Evolutionary conservation across 176 grass and related monocot genomes (phyloP), one percentile per base, ranked within the genome.

Genomic region (Guadua angustifolia): DNA sequence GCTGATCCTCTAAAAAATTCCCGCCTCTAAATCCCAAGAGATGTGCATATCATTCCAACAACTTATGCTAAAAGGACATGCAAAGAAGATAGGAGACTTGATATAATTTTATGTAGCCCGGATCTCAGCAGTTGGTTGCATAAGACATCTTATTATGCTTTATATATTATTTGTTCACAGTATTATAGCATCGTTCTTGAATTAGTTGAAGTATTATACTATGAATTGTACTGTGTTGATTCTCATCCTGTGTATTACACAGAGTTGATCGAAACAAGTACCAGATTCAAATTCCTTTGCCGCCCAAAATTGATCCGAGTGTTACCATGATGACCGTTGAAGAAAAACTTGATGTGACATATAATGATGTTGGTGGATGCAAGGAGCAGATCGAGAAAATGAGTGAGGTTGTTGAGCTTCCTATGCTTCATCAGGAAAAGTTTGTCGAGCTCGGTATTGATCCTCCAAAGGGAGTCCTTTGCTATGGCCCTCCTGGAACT

Each of bases 301-400:
- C 89, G 40, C 92, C 89, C 52, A 94, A 94, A 68, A 91, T 94
- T 64, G 89, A 94, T 87, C 92, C 92, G 4, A 94, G 89, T 75
- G 92, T 94, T 87, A 94, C 92, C 40, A 94, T 92, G 92, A 94
- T 94, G 92, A 94, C 92, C 8, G 92, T 94, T 10, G 89, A 94
- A 75, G 92, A 94, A 79, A 94, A 94, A 51, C 92, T 89, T 40
- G 89, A 94, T 75, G 92, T 92, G 6, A 94, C 92, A 43, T 94
- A 94, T 40, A 94, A 94, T 26, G 89, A 92, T 85, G 92, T 94
- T 65, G 89, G 92, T 88, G 92, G 92, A 5, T 94, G 89, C 57
- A 94, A 94, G 76, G 92, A 92, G 73, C 92, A 92, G 77, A 94
- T 92, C 50, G 92, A 94, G 71, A 92, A 92, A 72, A 92, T 94